These are phyloP conservation scores for Suillus discolor DNA, from an alignment of 768 basidiomycete species.

Conservation along the genomic window DNA sequence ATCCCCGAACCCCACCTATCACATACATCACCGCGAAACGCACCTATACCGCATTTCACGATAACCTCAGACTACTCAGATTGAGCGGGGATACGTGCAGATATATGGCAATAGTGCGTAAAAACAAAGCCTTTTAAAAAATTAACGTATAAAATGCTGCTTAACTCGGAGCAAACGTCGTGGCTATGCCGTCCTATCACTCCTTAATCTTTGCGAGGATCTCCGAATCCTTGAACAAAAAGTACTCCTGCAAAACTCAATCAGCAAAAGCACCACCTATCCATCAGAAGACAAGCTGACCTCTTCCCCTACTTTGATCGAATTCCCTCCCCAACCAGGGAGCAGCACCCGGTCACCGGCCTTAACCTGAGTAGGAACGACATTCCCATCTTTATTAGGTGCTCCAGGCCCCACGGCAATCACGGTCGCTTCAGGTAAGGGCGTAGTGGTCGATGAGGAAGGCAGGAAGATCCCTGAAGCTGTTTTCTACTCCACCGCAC, in stretches of 20 bases:
- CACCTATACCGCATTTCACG: background rate
- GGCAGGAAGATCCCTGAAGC: slow-evolving; percentile 94
- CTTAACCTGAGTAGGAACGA: slow-evolving; percentile 77
- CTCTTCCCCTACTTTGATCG: slow-evolving; percentile 97
- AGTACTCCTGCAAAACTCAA: slow-evolving; percentile 73
- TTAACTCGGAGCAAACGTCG: slow-evolving; percentile 17
- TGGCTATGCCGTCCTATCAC: slow-evolving; percentile 37
- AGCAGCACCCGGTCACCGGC: slow-evolving; percentile 91
- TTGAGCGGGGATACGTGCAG: slow-evolving; percentile 33
- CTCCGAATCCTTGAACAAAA: slow-evolving; percentile 91
- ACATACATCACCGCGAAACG: background rate
- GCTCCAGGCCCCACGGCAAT: slow-evolving; percentile 95
- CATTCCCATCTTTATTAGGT: slow-evolving; percentile 80
- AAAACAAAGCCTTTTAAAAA: slow-evolving; percentile 21
- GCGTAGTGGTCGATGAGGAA: slow-evolving; percentile 78
- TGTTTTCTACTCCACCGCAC: slow-evolving; percentile 75
- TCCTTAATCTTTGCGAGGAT: slow-evolving; percentile 97
- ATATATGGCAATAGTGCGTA: slow-evolving; percentile 28
- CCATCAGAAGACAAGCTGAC: slow-evolving; percentile 47
- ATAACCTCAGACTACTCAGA: background rate
- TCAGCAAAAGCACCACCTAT: background rate
- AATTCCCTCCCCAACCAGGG: slow-evolving; percentile 94
- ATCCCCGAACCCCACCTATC: slow-evolving; percentile 1
- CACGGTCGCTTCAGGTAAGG: slow-evolving; percentile 96
- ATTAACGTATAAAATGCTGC: slow-evolving; percentile 19